Conservation (phyloP, 139 green algal genomes). For the Edaphochlamys debaryana region DNA sequence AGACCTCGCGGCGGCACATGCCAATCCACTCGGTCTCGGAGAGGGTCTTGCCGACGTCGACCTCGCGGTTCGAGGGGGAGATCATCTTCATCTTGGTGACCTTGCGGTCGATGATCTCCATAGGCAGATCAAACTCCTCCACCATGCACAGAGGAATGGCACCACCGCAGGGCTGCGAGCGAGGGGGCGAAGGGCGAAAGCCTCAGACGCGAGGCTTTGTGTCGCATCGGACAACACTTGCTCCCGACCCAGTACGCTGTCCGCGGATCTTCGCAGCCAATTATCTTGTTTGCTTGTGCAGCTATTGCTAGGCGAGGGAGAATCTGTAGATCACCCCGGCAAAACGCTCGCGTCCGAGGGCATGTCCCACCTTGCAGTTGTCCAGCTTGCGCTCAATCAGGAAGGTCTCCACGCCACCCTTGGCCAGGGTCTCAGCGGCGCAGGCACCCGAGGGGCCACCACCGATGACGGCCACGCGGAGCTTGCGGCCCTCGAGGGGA, state of each 20-base stretch:
- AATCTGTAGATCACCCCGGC: background rate
- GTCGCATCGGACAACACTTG: background rate
- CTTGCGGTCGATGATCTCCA: slow-evolving; percentile 95
- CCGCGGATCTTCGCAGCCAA: slow-evolving; percentile 7
- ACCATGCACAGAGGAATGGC: slow-evolving; percentile 99
- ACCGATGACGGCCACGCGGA: slow-evolving; percentile 95
- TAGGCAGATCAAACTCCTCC: slow-evolving; percentile 96
- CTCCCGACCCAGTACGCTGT: background rate
- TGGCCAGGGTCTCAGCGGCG: slow-evolving; percentile 94
- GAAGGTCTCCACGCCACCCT: slow-evolving; percentile 93
- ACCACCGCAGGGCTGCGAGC: slow-evolving; percentile 90
- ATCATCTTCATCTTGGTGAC: slow-evolving; percentile 99
- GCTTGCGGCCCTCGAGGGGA: slow-evolving; percentile 75
- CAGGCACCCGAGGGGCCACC: slow-evolving; percentile 95
- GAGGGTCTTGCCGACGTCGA: slow-evolving; percentile 98
- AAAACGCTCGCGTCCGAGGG: no score
- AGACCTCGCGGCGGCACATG: slow-evolving; percentile 96
- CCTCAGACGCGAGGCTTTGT: no score
- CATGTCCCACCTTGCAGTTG: slow-evolving; percentile 92
- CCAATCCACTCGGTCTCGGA: slow-evolving; percentile 98
- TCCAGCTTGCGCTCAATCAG: slow-evolving; percentile 98
- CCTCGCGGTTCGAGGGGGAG: slow-evolving; percentile 94
- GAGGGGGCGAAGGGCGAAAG: no score
- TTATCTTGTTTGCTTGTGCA: background rate
- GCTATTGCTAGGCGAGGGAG: background rate